Conservation (phyloP, 2,329 filamentous ascomycete species). For the Dactylonectria estremocensis region DNA sequence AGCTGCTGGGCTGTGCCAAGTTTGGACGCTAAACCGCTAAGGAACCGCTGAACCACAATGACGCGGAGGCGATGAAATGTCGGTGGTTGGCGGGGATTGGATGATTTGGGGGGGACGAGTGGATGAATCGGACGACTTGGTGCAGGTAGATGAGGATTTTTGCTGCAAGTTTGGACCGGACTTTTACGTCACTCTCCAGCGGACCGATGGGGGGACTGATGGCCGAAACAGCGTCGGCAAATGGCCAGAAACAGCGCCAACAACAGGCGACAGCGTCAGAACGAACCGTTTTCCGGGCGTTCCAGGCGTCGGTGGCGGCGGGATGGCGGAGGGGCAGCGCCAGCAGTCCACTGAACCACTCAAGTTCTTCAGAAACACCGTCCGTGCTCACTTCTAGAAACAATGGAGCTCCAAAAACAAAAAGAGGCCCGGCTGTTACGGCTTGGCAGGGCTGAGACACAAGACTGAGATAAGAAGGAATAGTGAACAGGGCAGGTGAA, state of each 20-base stretch:
- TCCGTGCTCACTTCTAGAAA: conserved; percentile 29
- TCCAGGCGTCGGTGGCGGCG: conserved; percentile 18
- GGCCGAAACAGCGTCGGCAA: background rate
- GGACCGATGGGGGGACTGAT: conserved; percentile 1
- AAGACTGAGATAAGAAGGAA: background rate
- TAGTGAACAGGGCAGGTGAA: background rate
- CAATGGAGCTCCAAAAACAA: conserved; percentile 9
- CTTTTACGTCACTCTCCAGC: conserved; percentile 17
- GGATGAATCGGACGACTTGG: conserved; percentile 24
- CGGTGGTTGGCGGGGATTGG: conserved; percentile 28
- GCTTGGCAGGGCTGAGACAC: conserved; percentile 32
- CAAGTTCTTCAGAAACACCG: background rate
- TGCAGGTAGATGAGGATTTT: background rate
- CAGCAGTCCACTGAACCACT: conserved; percentile 5
- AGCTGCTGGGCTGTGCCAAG: conserved; percentile 15
- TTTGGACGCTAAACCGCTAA: conserved; percentile 18
- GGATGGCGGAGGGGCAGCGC: conserved; percentile 27
- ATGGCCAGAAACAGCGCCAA: background rate
- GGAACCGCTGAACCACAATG: conserved; percentile 24
- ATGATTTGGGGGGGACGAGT: conserved; percentile 19
- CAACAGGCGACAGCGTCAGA: conserved; percentile 2
- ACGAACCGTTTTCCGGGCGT: conserved; percentile 11
- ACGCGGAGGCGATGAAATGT: conserved; percentile 23
- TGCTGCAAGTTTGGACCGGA: conserved; percentile 18
- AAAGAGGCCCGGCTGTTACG: background rate